Percentiles rank a stretch among this genome's conserved stretches.
Evolutionary conservation across 2,329 filamentous ascomycete species (phyloP).

Genomic region (Pseudogymnoascus sp.): DNA sequence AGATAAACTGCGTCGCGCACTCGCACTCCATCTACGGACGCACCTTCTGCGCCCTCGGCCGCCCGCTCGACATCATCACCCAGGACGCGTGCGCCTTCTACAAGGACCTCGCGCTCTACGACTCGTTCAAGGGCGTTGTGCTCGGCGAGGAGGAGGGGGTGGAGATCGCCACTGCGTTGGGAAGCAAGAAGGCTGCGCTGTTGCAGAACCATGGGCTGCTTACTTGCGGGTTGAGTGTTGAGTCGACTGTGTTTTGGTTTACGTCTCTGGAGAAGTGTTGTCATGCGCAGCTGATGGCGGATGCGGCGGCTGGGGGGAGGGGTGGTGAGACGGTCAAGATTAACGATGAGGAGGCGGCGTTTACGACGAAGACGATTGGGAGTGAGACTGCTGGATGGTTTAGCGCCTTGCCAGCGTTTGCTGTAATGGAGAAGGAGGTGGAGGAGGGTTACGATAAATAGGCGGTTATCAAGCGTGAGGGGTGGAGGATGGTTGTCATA

Average conservation of each 20-base stretch:
- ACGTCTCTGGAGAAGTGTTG: constrained; percentile 42
- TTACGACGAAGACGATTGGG: constrained; percentile 59
- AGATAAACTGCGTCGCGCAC: constrained; percentile 50
- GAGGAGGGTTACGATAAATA: constrained; percentile 7
- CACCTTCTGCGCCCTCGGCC: constrained; percentile 53
- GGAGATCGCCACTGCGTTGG: constrained; percentile 39
- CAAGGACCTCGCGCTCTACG: constrained; percentile 34
- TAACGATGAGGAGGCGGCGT: constrained; percentile 56
- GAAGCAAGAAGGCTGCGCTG: constrained; percentile 42
- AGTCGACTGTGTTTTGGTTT: constrained; percentile 47
- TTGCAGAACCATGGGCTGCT: constrained; percentile 48
- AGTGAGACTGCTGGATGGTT: constrained; percentile 57
- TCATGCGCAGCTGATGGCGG: constrained; percentile 42
- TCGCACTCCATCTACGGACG: constrained; percentile 50
- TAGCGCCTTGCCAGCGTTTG: constrained; percentile 61
- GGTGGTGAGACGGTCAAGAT: constrained; percentile 60
- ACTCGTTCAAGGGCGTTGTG: constrained; percentile 43
- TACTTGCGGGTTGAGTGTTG: constrained; percentile 41
- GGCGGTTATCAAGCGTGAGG: neutral
- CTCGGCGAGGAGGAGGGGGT: constrained; percentile 43
- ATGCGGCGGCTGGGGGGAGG: constrained; percentile 51
- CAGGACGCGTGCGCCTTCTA: constrained; percentile 48
- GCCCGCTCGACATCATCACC: constrained; percentile 48
- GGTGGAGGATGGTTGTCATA: no score
- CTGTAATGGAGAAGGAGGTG: constrained; percentile 53